A percentile compares a stretch with the other conserved stretches of the same genome.
Evolutionary conservation across 192 early-diverging fungal genomes (phyloP).

Genomic region (Gryganskiella cystojenkinii): DNA sequence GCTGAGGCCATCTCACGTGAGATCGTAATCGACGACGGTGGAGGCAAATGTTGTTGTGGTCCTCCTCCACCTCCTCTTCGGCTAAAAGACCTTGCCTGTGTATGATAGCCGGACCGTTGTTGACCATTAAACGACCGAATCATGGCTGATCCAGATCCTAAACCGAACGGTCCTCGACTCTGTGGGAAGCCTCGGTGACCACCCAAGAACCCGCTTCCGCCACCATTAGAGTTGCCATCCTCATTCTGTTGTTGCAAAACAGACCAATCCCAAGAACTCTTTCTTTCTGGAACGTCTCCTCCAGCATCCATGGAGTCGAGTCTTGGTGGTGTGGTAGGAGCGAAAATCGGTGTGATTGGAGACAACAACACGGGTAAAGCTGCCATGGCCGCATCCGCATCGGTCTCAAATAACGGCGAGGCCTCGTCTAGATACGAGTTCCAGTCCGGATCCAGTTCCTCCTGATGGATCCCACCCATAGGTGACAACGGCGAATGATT

Average conservation of each 20-base stretch:
- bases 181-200: conserved; percentile 19
- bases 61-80: no score
- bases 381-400: no score
- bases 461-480: conserved; percentile 1
- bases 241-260: no score
- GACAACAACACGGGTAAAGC: no score
- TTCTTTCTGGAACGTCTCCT: not conserved
- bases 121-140: conserved; percentile 22
- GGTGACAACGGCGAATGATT: conserved; percentile 2
- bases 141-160: conserved; percentile 6
- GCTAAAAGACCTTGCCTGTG: conserved; percentile 4
- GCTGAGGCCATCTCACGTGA: no score
- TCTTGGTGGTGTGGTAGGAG: not conserved
- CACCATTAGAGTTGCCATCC: no score
- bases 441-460: conserved; percentile 28
- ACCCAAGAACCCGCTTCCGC: no score
- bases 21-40: no score
- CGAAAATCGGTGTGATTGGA: not conserved
- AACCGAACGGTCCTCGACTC: conserved; percentile 2
- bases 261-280: not conserved
- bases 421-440: conserved; percentile 34
- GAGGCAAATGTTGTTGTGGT: no score
- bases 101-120: conserved; percentile 20
- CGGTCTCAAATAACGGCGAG: conserved; percentile 17
- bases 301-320: not conserved